Percentiles rank a stretch among this genome's conserved stretches.
phyloP scores from a whole-genome alignment of 2,329 filamentous ascomycete genomes.

The Talaromyces sp. region DNA sequence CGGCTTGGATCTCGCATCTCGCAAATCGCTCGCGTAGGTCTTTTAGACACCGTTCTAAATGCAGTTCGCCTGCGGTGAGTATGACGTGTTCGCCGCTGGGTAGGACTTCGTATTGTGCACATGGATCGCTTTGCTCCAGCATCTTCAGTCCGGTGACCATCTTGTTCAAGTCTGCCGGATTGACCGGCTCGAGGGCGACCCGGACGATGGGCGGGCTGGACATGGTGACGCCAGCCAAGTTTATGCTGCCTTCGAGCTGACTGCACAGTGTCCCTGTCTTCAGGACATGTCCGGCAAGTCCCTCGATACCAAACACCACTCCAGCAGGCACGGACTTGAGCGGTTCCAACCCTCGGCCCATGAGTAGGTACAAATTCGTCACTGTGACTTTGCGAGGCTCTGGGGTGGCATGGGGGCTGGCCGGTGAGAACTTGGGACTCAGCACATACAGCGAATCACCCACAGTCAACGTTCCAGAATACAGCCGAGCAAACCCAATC shows the following conservation, averaged over 20 bases:
- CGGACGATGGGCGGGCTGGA: conserved; percentile 87
- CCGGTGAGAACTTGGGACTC: conserved; percentile 86
- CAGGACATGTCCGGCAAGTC: conserved; percentile 86
- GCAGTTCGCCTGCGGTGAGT: conserved; percentile 86
- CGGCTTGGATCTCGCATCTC: conserved; percentile 88
- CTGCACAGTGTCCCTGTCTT: conserved; percentile 94
- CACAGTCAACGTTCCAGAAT: conserved; percentile 82
- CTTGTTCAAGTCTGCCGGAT: conserved; percentile 85
- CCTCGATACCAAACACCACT: conserved; percentile 90
- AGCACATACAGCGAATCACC: conserved; percentile 89
- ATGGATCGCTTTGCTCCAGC: conserved; percentile 90
- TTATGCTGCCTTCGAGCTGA: conserved; percentile 77
- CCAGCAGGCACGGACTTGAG: conserved; percentile 83
- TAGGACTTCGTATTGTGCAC: conserved; percentile 91
- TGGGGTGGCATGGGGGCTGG: conserved; percentile 64
- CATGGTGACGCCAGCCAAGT: conserved; percentile 79
- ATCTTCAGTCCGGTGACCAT: conserved; percentile 86
- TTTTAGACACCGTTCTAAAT: conserved; percentile 88
- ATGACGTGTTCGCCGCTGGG: conserved; percentile 92
- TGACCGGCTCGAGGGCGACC: conserved; percentile 88
- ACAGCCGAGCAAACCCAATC: conserved; percentile 90
- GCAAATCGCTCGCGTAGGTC: conserved; percentile 91
- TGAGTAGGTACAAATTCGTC: conserved; percentile 86
- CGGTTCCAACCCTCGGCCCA: conserved; percentile 83
- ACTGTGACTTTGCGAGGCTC: conserved; percentile 78